Evolutionary conservation across 208 protist genomes (phyloP), one percentile per base, ranked within the genome.

Genomic region (Acanthamoeba sp.): DNA sequence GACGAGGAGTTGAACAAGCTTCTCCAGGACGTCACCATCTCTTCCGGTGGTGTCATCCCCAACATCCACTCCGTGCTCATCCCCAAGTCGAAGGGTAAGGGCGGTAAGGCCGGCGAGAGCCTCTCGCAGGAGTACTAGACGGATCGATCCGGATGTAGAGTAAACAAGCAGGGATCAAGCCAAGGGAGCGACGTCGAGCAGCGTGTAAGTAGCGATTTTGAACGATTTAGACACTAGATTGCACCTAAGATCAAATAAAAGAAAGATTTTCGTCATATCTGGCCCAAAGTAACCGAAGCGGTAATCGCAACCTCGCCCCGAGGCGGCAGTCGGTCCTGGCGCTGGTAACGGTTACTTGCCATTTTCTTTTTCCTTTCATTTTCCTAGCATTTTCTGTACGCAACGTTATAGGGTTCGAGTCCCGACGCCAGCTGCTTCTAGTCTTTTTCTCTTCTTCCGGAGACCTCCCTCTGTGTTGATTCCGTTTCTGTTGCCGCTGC

Each of bases 1-100:
- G 98, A 99, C 95, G 97, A 98, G 73, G 98, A 99, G 95, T 97
- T 99, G 59, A 99, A 98, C 97, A 97, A 98, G 85, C 97, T 99
- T 7, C 97, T 99, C 36, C 27, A 52, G 22, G 95, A 98, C 87
- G 98, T 99, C 16, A 99, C 98, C 29, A 99, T 99, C 95, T 96
- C 98, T 4, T 88, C 95, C 34, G 98, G 98, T 94, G 98, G 98
- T 98, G 98, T 99, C 42, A 91, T 99, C 29, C 98, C 98, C 88
- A 98, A 98, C 97, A 99, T 99, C 95, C 98, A 99, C 97, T 89
- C 93, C 14, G 95, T 98, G 16, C 96, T 99, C 36, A 94, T 98
- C 27, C 98, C 98, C 85, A 97, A 98, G 80, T 85, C 76, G 7
- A 97, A 93, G 87, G 97, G 97, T 71, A 96, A 96, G 95, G 76